Base-by-base conservation (phyloP, 2,329 filamentous ascomycete species). In the Cladophialophora bantiana region DNA sequence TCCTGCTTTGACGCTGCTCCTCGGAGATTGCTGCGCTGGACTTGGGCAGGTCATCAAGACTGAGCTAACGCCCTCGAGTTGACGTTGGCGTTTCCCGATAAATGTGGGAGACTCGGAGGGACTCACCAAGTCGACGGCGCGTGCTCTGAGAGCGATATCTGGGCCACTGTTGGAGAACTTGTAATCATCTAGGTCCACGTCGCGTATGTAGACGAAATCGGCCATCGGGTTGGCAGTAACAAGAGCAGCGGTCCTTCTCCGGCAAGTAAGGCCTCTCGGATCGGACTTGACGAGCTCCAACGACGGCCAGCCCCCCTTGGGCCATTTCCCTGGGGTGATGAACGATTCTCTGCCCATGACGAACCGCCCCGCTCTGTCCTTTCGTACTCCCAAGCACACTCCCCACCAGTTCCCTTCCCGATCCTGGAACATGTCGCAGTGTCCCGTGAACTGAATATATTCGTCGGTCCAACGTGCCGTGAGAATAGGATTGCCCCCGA, bases 401-500 rank as follows among this genome's bases (percentile, higher is more conserved):
- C 79, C 79, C 78, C 82, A 85, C 81, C 83, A 85, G 9, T 78
- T 74, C 0, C 83, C 83, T 7, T 76, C 52, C 0, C 67, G 74
- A 48, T 82, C 82, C 65, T 83, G 79, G 6, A 85, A 80, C 2
- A 85, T 69, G 69, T 85, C 83, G 3, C 79, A 79, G 73, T 85
- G 83, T 0, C 83, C 83, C 0, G 82, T 84, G 59, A 83, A 78
- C 71, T 85, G 80, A 10, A 87, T 78, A 62, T 82, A 81, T 52
- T 84, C 82, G 3, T 80, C 75, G 0, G 78, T 75, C 0, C 81
- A 81, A 62, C 84, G 84, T 3, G 78, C 85, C 54, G 89, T 77
- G 50, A 90, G 81, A n/a, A 65, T 38, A 54, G 87, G 81, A 62
- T 87, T 86, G 55, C 84, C 77, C 0, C 87, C 86, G 42, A 88